Evolutionary conservation across 2,329 filamentous ascomycete species (phyloP).

Genomic region (Monilinia laxa): DNA sequence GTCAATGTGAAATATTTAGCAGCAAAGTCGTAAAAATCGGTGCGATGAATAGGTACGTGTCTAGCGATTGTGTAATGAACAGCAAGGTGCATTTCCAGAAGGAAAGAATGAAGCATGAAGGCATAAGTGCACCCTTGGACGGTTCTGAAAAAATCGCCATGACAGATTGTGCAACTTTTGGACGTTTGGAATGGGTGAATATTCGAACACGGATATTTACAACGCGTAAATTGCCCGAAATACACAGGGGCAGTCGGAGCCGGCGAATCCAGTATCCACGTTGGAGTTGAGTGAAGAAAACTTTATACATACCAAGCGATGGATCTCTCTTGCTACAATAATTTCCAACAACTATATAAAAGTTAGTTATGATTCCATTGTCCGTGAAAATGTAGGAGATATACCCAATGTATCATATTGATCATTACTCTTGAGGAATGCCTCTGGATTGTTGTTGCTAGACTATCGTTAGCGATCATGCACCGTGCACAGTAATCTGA

Average conservation of each 20-base stretch:
- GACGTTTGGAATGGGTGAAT: too few relatives aligned
- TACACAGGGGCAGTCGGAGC: not conserved
- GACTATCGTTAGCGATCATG: not conserved
- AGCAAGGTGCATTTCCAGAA: not conserved
- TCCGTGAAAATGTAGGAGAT: not conserved
- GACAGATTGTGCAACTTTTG: not conserved
- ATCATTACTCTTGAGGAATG: conserved; percentile 79
- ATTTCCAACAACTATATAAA: too few relatives aligned
- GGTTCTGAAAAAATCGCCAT: not conserved
- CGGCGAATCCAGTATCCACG: not conserved
- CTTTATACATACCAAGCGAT: not conserved
- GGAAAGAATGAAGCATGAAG: not conserved
- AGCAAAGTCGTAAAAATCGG: not conserved
- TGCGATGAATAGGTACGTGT: not conserved
- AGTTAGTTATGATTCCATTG: too few relatives aligned
- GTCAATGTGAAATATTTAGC: not conserved
- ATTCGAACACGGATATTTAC: not conserved
- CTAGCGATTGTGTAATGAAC: not conserved
- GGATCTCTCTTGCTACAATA: not conserved
- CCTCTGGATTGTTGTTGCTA: conserved; percentile 92
- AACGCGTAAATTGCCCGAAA: not conserved
- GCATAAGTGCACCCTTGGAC: not conserved
- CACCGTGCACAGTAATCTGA: not conserved
- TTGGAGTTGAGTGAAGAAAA: not conserved
- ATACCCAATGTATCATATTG: not conserved